These are phyloP conservation scores for Cyclostephanos invisitatus DNA, from an alignment of 108 stramenopile species.

Conservation along the genomic window DNA sequence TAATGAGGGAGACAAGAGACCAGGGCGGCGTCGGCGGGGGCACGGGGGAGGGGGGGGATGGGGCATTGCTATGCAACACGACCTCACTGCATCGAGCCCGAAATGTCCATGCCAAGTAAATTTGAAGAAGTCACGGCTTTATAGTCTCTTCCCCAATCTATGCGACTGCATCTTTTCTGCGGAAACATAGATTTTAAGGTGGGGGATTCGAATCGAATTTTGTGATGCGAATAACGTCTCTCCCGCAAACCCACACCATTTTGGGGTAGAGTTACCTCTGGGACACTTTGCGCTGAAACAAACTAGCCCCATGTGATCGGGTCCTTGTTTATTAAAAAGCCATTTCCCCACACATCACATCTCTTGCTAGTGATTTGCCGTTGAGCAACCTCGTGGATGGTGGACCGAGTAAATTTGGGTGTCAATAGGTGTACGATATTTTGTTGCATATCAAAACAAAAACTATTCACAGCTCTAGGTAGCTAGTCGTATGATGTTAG, in stretches of 20 bases:
- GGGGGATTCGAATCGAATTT: background rate
- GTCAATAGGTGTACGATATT: constrained; percentile 26
- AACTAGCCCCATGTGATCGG: too few species aligned
- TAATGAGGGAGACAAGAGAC: too few species aligned
- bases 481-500: constrained; percentile 12
- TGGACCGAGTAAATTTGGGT: constrained; percentile 7
- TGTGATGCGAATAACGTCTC: background rate
- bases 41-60: too few species aligned
- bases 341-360: background rate
- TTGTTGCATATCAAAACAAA: constrained; percentile 8
- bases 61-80: too few species aligned
- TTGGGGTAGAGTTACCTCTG: background rate
- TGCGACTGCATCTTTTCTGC: background rate
- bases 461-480: constrained; percentile 10
- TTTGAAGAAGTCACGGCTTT: background rate
- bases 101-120: background rate
- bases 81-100: background rate
- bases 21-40: too few species aligned
- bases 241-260: background rate
- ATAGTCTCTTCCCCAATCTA: background rate
- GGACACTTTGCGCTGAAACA: background rate
- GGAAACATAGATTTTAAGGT: background rate
- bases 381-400: background rate
- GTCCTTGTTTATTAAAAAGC: background rate
- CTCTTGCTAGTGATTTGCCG: constrained; percentile 1